Base-by-base conservation (phyloP, 2,329 filamentous ascomycete species). In the Diplodia scrobiculata region DNA sequence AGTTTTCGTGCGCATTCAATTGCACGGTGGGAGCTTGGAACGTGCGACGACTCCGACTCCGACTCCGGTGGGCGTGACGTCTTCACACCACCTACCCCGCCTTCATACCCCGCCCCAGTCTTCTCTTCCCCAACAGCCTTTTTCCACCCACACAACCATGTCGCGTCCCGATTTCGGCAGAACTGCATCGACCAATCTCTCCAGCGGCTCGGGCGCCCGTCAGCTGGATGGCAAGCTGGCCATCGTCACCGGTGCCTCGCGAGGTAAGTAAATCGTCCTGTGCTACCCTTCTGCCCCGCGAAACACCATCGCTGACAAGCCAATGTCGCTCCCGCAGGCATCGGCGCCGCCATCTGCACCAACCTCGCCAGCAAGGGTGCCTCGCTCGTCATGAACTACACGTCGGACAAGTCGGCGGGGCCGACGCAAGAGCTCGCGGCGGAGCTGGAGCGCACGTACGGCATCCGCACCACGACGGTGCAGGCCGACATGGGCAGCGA, bases 211-310 rank as follows among this genome's bases (percentile, higher is more conserved):
- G 21, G 70, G 69, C 29, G 68, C 70, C 32, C 76, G 80, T 66
- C 71, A 79, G 13, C 75, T 83, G 5, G 87, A 91, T 74, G 90
- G 90, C 71, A 92, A 92, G 77, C 82, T 93, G 62, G 91, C 86
- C 63, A 88, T 96, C 70, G 83, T 95, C 54, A 95, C 91, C 1
- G 91, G 91, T 66, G 89, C 87, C 67, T 92, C 91, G 67, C 82
- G 91, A 82, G 90, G 91, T 91, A 82, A 68, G 72, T 64, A 29
- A 6, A 3, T 3, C 3, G 14, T 5, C 41, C 14, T 9, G 25
- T 25, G 25, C 25, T 4, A 25, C 25, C 25, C 21, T 11, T 38
- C 11, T 17, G 17, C 25, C 45, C 14, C 13, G 10, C 10, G 25
- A 25, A 52, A 14, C 5, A 3, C 27, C 13, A 27, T 19, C 14